Evolutionary conservation across 305 asterid species (phyloP), one percentile per base, ranked within the genome.

Genomic region (Fraxinus velutina): DNA sequence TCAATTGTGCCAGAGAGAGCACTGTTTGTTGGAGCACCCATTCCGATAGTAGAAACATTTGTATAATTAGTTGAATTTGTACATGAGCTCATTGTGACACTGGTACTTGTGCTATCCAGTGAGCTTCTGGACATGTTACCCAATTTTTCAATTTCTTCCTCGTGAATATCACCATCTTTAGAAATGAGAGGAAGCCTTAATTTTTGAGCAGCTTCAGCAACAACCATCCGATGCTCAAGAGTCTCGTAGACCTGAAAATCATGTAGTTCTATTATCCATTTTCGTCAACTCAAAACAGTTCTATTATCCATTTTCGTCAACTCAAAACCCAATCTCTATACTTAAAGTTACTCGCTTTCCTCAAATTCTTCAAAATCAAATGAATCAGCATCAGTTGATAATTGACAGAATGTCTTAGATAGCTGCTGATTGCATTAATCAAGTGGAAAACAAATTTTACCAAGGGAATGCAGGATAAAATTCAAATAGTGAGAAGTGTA

Each of bases 131-230:
- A 93, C 78, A 83, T 84, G 1, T 82, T 76, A 88, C 98, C 93
- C 95, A 90, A 90, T 86, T 92, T 95, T 83, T 95, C 98, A 84
- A 92, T 92, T 81, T 95, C 98, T 79, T 93, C 99, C 90, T 91
- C 95, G 9, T 91, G 94, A 87, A 95, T 86, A 86, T 93, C 98
- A 73, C 98, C 97, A 39, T 95, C 97, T 89, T 91, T 91, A 78
- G 98, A 92, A 83, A 95, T 91, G 37, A 95, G 93, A 24, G 98
- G 98, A 89, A 95, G 98, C 92, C 98, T 88, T 87, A 95, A 88
- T 79, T 90, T 95, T 85, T 95, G 99, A 88, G 97, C 93, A 85
- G 99, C 97, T 90, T 95, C 99, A 21, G 97, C 98, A 73, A 95
- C 96, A 78, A 88, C 91, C 96, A 95, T 88, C 80, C 97, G 90